Evolutionary conservation across 2,329 filamentous ascomycete genomes (phyloP), one percentile per base, ranked within the genome.

Genomic region (Epichloe gansuensis): DNA sequence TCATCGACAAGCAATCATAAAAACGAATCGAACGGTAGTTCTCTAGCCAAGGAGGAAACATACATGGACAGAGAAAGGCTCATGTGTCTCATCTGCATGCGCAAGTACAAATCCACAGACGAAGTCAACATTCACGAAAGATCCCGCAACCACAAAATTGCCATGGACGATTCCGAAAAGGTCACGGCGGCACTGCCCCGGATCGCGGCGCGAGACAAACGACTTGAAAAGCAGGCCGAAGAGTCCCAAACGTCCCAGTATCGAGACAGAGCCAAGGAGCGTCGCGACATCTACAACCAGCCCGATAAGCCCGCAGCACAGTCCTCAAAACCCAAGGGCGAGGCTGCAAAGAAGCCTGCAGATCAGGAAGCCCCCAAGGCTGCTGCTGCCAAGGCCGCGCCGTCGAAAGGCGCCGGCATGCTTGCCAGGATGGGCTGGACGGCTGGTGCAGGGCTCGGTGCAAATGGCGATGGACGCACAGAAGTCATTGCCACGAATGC

Each of bases 371-470:
- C 60, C 13, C 49, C 45, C 3, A 54, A 58, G 6, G 55, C 55
- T 12, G 51, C 55, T 12, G 51, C 60, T 3, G 46, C 55, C 11
- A 63, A 62, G 35, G 67, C 73, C 6, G 63, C 64, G 48, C 68
- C 72, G 54, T 82, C 80, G 38, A 86, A 84, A 65, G 83, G 83
- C 12, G 81, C 81, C 0, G 79, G 80, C 3, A 74, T 88, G 62
- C 71, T 88, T 41, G 80, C 81, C 41, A 88, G 87, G 71, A 85
- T 86, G 80, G 85, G 85, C 28, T 88, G 83, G 83, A 80, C 71
- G 23, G 72, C 75, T 1, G 84, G 85, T 8, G 73, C 76, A 53
- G 83, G 85, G 0, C 71, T 88, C 4, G 85, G 85, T 2, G 81
- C 77, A 0, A 75, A 77, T 46, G 81, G 80, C 5, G 75, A 75